These are phyloP conservation scores for Didymella segeticola DNA, from an alignment of 2,329 filamentous ascomycete genomes.

Conservation along the genomic window DNA sequence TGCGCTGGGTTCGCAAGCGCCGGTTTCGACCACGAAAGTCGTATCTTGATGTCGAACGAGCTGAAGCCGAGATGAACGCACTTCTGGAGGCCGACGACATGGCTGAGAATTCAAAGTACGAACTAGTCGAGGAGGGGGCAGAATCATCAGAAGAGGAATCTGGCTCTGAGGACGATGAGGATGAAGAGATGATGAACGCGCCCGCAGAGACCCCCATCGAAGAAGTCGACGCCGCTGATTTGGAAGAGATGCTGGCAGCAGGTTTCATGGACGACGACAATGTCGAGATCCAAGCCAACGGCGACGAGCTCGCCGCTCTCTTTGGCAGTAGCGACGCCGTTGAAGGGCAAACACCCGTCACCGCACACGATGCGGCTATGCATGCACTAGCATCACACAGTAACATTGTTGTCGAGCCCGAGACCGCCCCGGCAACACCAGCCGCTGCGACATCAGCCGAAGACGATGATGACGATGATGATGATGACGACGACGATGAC, in stretches of 20 bases:
- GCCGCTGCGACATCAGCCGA: constrained; percentile 46
- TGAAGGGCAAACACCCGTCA: constrained; percentile 44
- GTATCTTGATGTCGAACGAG: constrained; percentile 82
- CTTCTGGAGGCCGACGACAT: constrained; percentile 73
- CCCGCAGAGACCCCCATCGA: constrained; percentile 51
- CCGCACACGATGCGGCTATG: constrained; percentile 47
- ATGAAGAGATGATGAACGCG: constrained; percentile 52
- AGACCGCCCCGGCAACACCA: constrained; percentile 42
- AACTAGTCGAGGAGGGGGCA: constrained; percentile 59
- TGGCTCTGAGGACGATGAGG: constrained; percentile 47
- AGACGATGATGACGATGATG: constrained; percentile 54
- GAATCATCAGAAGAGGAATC: constrained; percentile 52
- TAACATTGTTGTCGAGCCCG: constrained; percentile 37
- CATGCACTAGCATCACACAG: constrained; percentile 43
- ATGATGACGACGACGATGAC: constrained; percentile 50
- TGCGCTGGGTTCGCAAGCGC: constrained; percentile 83
- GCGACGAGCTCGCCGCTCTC: constrained; percentile 41
- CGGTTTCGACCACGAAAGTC: constrained; percentile 84
- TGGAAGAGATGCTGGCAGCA: constrained; percentile 41
- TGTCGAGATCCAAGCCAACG: constrained; percentile 39
- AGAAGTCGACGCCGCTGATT: constrained; percentile 48
- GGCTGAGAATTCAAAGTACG: constrained; percentile 63
- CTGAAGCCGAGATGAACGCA: constrained; percentile 79
- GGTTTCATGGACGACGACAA: constrained; percentile 46
- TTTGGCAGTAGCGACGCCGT: constrained; percentile 36